A percentile compares a stretch with the other conserved stretches of the same genome.
Evolutionary conservation across 148 eudicot genomes (phyloP).

Genomic region (Diospyros kaki): DNA sequence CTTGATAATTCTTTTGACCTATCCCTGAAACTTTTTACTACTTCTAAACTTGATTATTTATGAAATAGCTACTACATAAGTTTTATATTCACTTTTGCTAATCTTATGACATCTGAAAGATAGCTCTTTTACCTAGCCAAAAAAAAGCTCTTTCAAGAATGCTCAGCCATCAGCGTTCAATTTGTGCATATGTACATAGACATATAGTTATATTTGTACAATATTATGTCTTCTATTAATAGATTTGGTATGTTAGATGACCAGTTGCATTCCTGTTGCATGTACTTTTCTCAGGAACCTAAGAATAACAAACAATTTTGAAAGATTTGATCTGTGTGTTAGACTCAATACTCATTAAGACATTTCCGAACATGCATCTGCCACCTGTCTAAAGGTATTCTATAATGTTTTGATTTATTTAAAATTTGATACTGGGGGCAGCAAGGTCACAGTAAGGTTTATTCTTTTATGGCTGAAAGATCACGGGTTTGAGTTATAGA

Average conservation of each 20-base stretch:
- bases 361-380: too few species aligned
- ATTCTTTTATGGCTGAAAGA: too few species aligned
- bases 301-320: background rate
- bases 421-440: too few species aligned
- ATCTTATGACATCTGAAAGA: background rate
- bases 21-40: too few species aligned
- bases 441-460: too few species aligned
- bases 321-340: too few species aligned
- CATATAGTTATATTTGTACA: background rate
- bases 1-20: too few species aligned
- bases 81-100: background rate
- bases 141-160: background rate
- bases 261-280: background rate
- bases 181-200: background rate
- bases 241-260: background rate
- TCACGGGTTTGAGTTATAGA: too few species aligned
- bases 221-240: background rate
- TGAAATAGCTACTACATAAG: background rate
- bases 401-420: too few species aligned
- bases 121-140: background rate
- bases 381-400: too few species aligned
- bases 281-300: background rate
- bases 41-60: background rate
- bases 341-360: too few species aligned
- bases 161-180: background rate